Evolutionary conservation across 306 rosid species (phyloP), one percentile per base, ranked within the genome.

Genomic region (Carpinus viminea): DNA sequence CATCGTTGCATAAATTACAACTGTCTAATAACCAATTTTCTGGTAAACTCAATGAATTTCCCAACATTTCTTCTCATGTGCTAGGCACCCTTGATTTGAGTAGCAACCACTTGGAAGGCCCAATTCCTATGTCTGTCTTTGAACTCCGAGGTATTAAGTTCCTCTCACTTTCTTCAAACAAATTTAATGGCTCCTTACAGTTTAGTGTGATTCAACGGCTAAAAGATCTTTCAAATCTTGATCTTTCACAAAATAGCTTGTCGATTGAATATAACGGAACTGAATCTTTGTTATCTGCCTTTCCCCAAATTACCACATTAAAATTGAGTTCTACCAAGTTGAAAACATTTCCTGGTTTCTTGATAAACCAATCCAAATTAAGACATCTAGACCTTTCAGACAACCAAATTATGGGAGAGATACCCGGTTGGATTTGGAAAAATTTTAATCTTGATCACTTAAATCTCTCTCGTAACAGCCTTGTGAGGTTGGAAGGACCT

Each of bases 341-440:
- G 72, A 53, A 43, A 46, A 8, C 0, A 0, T 43, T 85, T 4
- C 89, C 91, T 10, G 3, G 15, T 2, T 83, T 75, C 68, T 60
- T 82, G 47, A 85, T 31, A 41, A 65, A 20, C 5, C 84, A 72
- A 26, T 47, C 83, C 18, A 1, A 0, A 1, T 50, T 85, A 10
- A 1, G 0, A 7, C 0, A 0, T 10, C 77, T 85, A 15, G 89
- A 88, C 26, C 84, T 88, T 75, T 85, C 91, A 57, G 1, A 45
- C 15, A 88, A 88, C 51, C 61, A 80, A 51, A 77, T 83, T 53
- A 8, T 24, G 0, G 85, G 80, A 8, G 34, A 61, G 43, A 17
- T 85, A 81, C 87, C 91, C 1, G 62, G 18, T 10, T 80, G 89
- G 86, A 51, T 83, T 72, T 83, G 87, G 91, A 3, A 1, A 0